phyloP scores from a whole-genome alignment of 108 stramenopile species.

The Cyclostephanos tholiformis region DNA sequence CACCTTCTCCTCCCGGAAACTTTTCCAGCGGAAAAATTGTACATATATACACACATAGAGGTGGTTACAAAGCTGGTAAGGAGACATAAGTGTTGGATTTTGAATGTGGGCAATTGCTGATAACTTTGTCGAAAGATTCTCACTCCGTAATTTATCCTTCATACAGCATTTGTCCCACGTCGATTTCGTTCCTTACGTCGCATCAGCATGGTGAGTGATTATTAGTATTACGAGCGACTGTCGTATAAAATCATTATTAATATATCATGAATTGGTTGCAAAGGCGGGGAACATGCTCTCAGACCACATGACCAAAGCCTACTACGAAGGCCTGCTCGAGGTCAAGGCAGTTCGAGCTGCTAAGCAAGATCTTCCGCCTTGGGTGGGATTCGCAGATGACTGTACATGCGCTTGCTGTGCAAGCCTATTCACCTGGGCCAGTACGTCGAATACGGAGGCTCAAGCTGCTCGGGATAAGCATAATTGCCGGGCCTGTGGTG shows the following conservation, averaged over 20 bases:
- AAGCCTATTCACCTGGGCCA: slow-evolving; percentile 94
- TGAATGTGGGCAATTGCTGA: background rate
- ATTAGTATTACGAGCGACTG: background rate
- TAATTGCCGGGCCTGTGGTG: slow-evolving; percentile 94
- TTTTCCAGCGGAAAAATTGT: slow-evolving; percentile 70
- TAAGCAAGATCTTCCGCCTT: slow-evolving; percentile 70
- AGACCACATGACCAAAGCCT: slow-evolving; percentile 81
- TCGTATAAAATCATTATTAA: background rate
- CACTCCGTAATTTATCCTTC: background rate
- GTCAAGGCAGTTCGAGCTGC: slow-evolving; percentile 77
- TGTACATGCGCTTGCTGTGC: slow-evolving; percentile 89
- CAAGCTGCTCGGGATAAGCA: slow-evolving; percentile 94
- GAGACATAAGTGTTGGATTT: background rate
- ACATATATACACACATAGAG: slow-evolving; percentile 91
- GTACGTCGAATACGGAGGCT: slow-evolving; percentile 84
- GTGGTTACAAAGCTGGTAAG: slow-evolving; percentile 76
- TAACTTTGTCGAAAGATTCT: background rate
- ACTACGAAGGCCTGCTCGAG: slow-evolving; percentile 91
- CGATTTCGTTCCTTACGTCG: slow-evolving; percentile 78
- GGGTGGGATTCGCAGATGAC: slow-evolving; percentile 92
- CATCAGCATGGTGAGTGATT: slow-evolving; percentile 58
- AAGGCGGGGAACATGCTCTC: slow-evolving; percentile 87
- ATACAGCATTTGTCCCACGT: slow-evolving; percentile 67
- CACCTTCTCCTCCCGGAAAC: no score
- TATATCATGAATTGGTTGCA: background rate